These are phyloP conservation scores for Cladosporium sp. DNA, from an alignment of 2,329 filamentous ascomycete species.

Conservation along the genomic window DNA sequence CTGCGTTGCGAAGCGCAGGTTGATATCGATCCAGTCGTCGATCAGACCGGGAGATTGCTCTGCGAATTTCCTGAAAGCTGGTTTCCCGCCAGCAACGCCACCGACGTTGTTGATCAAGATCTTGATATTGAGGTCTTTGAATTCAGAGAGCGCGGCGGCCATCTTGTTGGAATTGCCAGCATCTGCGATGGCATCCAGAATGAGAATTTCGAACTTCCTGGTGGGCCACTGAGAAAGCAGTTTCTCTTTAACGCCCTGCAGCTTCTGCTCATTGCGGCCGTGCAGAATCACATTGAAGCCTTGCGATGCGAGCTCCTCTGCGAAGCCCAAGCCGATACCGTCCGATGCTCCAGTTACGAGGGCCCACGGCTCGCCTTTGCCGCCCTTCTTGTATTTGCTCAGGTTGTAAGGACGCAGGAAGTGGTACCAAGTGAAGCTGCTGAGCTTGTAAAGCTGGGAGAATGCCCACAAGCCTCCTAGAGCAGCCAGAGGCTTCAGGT, in stretches of 20 bases:
- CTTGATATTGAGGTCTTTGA: slow-evolving; percentile 44
- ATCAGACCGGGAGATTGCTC: background rate
- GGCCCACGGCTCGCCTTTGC: slow-evolving; percentile 39
- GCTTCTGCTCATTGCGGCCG: slow-evolving; percentile 51
- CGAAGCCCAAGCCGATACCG: slow-evolving; percentile 54
- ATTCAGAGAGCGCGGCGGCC: slow-evolving; percentile 24
- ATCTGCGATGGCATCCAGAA: slow-evolving; percentile 44
- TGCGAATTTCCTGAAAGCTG: background rate
- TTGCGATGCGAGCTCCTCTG: slow-evolving; percentile 47
- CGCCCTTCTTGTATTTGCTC: slow-evolving; percentile 24
- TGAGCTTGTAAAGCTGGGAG: slow-evolving; percentile 25
- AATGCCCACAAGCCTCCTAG: slow-evolving; percentile 25
- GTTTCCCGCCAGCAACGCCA: slow-evolving; percentile 29
- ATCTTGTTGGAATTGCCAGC: slow-evolving; percentile 31
- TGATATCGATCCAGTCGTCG: slow-evolving; percentile 42
- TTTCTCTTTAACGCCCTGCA: slow-evolving; percentile 40
- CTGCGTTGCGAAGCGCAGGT: slow-evolving; percentile 50
- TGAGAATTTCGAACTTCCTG: slow-evolving; percentile 41
- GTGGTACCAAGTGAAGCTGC: slow-evolving; percentile 28
- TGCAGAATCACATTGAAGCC: slow-evolving; percentile 59
- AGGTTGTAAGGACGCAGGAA: slow-evolving; percentile 29
- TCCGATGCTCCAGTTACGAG: slow-evolving; percentile 55
- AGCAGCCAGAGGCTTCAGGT: slow-evolving; percentile 17
- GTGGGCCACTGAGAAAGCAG: slow-evolving; percentile 44
- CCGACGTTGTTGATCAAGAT: slow-evolving; percentile 59